Conservation (phyloP, 768 basidiomycete species). For the Cyclocybe cylindracea region DNA sequence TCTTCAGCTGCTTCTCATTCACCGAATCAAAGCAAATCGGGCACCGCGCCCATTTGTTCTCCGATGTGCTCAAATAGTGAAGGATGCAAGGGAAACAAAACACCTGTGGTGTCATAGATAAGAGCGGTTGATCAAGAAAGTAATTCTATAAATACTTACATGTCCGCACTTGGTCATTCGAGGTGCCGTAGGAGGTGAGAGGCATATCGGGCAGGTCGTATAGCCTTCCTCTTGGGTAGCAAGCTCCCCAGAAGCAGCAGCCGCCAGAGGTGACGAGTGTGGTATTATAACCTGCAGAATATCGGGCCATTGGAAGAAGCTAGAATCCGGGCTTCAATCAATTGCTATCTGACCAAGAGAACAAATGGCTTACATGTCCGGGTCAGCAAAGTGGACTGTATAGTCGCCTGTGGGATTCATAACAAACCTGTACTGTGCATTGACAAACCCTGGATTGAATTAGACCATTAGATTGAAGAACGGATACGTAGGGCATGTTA, state of each 20-base stretch:
- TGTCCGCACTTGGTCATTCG: constrained; percentile 98
- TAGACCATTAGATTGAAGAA: not conserved
- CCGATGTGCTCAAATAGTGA: constrained; percentile 83
- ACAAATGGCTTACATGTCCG: constrained; percentile 78
- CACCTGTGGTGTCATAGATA: constrained; percentile 50
- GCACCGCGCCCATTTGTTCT: constrained; percentile 90
- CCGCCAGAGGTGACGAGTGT: constrained; percentile 72
- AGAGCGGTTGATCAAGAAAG: constrained; percentile 7
- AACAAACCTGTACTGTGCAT: constrained; percentile 94
- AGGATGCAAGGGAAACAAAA: constrained; percentile 95
- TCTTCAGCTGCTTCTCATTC: constrained; percentile 87
- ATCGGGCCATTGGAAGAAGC: constrained; percentile 95
- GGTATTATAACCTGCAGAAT: constrained; percentile 94
- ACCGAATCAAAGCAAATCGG: constrained; percentile 97
- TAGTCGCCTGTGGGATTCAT: constrained; percentile 92
- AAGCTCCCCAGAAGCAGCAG: constrained; percentile 46
- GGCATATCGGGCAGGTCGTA: constrained; percentile 90
- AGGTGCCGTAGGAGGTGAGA: constrained; percentile 86
- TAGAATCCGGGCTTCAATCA: constrained; percentile 29
- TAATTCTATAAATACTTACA: constrained; percentile 52
- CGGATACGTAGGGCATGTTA: not conserved
- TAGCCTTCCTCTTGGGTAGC: constrained; percentile 55
- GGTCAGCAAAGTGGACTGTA: constrained; percentile 95
- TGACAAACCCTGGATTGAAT: constrained; percentile 73
- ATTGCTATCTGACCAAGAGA: not conserved